Conservation (phyloP, 2,329 filamentous ascomycete species). For the Graphiopsis chlorocephala region DNA sequence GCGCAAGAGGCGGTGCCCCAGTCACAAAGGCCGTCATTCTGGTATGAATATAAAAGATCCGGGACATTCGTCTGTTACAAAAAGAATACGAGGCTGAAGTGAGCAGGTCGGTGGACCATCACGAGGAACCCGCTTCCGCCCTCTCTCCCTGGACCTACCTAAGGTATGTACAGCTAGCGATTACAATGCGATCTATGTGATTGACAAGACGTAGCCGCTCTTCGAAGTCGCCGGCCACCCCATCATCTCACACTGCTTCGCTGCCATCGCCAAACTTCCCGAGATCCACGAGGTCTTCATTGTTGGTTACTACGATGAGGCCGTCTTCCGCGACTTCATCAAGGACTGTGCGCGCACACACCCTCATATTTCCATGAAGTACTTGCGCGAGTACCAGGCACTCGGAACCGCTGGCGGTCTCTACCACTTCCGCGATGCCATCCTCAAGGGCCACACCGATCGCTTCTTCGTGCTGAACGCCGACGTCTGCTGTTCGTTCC, state of each 20-base stretch:
- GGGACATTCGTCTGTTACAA: slow-evolving; percentile 1
- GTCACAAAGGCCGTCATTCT: slow-evolving; percentile 93
- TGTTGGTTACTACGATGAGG: slow-evolving; percentile 98
- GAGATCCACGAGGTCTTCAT: slow-evolving; percentile 95
- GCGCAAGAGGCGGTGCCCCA: slow-evolving; percentile 41
- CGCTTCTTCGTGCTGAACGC: slow-evolving; percentile 97
- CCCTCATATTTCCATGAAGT: slow-evolving; percentile 85
- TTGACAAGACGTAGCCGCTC: slow-evolving; percentile 63
- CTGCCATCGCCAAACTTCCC: slow-evolving; percentile 83
- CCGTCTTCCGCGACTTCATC: slow-evolving; percentile 96
- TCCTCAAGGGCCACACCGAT: slow-evolving; percentile 91
- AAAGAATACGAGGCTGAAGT: slow-evolving; percentile 19
- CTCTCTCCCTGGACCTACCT: slow-evolving; percentile 89
- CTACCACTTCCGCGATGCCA: slow-evolving; percentile 98
- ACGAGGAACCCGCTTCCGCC: slow-evolving; percentile 90
- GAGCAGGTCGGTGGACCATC: slow-evolving; percentile 87
- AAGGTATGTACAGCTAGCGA: slow-evolving; percentile 62
- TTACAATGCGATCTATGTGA: background rate
- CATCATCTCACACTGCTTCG: slow-evolving; percentile 97
- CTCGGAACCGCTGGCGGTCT: slow-evolving; percentile 93
- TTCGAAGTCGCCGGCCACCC: slow-evolving; percentile 98
- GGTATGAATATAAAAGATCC: slow-evolving; percentile 45
- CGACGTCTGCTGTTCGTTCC: slow-evolving; percentile 98
- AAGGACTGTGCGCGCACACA: slow-evolving; percentile 83
- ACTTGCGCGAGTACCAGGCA: slow-evolving; percentile 95